Evolutionary conservation across 2,329 filamentous ascomycete species (phyloP), one percentile per base, ranked within the genome.

Genomic region (Huntiella decipiens): DNA sequence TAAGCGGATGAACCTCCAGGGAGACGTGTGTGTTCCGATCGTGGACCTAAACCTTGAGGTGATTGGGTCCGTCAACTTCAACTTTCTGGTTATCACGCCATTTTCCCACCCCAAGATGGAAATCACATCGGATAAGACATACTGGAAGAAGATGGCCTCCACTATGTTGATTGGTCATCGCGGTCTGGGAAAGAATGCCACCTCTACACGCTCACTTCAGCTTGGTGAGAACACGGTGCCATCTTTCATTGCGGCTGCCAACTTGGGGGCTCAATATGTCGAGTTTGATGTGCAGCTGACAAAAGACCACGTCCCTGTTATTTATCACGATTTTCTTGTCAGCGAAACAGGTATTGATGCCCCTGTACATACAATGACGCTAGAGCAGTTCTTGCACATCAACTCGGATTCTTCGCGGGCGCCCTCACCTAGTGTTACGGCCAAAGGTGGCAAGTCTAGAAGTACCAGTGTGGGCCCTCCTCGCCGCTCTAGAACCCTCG

Each of bases 251-350:
- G 85, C 88, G 2, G 91, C 91, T 2, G 87, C 88, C 38, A 96
- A 95, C 53, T 63, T 98, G 44, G 91, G 91, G 6, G 91, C 76
- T 3, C 72, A 79, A 47, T 80, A 79, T 54, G 75, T 81, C 40
- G 75, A 79, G 54, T 79, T 82, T 56, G 91, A 98, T 58, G 91
- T 98, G 1, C 91, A 98, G 59, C 67, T 98, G 35, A 98, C 91
- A n/a, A 98, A 98, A 57, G 91, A 98, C 58, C 86, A 92, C 55
- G 86, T 98, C 1, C 91, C 91, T 0, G 88, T 98, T 52, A 94
- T 98, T 56, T 98, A 98, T 58, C 91, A 98, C 58, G 91, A 98
- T 60, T 98, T 98, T 57, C 69, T 96, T 11, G 91, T 98, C 59
- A 94, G 86, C 57, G 91, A 98, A 63, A 96, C 91, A 0, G 91